Percentiles rank a stretch among this genome's conserved stretches.
phyloP scores from a whole-genome alignment of 768 basidiomycete genomes.

The Boletus insuetus region DNA sequence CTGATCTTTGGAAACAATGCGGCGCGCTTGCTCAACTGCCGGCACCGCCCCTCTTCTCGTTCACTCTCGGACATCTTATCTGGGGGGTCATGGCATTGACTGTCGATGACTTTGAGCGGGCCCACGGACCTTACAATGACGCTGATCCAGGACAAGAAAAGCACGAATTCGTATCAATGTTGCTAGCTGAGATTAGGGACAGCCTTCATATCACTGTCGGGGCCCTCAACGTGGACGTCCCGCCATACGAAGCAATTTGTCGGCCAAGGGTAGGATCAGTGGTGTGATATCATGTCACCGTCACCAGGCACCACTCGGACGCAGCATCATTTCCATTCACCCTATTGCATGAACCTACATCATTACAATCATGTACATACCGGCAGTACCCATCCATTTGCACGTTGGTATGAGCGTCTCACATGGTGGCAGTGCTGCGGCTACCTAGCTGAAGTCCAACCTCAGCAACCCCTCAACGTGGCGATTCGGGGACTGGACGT shows the following conservation, averaged over 20 bases:
- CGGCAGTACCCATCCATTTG: too few relatives aligned
- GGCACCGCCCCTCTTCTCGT: slow-evolving; percentile 54
- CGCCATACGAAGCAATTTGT: slow-evolving; percentile 63
- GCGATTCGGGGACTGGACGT: too few relatives aligned
- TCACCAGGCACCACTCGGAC: too few relatives aligned
- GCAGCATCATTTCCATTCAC: too few relatives aligned
- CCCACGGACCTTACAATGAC: slow-evolving; percentile 27
- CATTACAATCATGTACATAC: too few relatives aligned
- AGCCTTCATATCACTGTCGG: slow-evolving; percentile 88
- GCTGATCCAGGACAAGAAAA: slow-evolving; percentile 35
- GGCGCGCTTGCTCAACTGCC: slow-evolving; percentile 10
- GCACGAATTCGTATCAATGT: slow-evolving; percentile 42
- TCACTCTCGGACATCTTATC: slow-evolving; percentile 58
- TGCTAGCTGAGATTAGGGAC: slow-evolving; percentile 46
- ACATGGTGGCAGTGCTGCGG: too few relatives aligned
- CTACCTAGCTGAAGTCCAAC: too few relatives aligned
- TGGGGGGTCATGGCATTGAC: slow-evolving; percentile 86
- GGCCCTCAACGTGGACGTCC: slow-evolving; percentile 49
- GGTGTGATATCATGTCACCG: slow-evolving; percentile 11
- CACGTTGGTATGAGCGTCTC: too few relatives aligned
- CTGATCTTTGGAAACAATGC: slow-evolving; percentile 44
- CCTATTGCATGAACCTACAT: too few relatives aligned
- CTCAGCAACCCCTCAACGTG: too few relatives aligned
- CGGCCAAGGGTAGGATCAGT: slow-evolving; percentile 32
- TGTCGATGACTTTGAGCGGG: slow-evolving; percentile 55